phyloP scores from a whole-genome alignment of 2,329 filamentous ascomycete genomes.

The Verticillium alfalfae region DNA sequence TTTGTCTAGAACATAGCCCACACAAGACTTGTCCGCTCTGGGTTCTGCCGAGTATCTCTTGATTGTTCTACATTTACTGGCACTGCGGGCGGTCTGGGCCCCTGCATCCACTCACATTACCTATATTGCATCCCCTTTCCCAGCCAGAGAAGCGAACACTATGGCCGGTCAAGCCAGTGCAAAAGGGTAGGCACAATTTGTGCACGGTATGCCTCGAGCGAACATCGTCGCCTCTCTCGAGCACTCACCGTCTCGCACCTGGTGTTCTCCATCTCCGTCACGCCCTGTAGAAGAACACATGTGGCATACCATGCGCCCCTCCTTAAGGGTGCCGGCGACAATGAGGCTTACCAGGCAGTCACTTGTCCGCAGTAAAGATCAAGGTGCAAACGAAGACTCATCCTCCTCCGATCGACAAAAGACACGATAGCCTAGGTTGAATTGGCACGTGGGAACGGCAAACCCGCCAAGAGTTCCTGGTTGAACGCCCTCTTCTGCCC shows the following conservation, averaged over 20 bases:
- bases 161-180: background rate
- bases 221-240: background rate
- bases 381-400: background rate
- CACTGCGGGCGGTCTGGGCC: background rate
- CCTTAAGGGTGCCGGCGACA: background rate
- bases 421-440: constrained; percentile 58
- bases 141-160: background rate
- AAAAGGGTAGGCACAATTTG: background rate
- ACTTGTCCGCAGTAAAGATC: background rate
- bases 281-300: background rate
- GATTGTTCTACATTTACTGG: background rate
- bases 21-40: too few species aligned
- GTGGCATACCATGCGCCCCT: background rate
- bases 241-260: too few species aligned
- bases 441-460: constrained; percentile 54
- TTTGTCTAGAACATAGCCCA: background rate
- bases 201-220: background rate
- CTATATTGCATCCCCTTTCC: background rate
- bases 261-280: background rate
- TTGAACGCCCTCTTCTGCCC: constrained; percentile 75
- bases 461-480: constrained; percentile 64
- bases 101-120: background rate
- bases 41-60: background rate
- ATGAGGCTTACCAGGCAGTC: background rate
- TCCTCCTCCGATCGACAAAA: constrained; percentile 15